Conservation (phyloP, 441 rosid genomes). For the Flueggea neowawraea region DNA sequence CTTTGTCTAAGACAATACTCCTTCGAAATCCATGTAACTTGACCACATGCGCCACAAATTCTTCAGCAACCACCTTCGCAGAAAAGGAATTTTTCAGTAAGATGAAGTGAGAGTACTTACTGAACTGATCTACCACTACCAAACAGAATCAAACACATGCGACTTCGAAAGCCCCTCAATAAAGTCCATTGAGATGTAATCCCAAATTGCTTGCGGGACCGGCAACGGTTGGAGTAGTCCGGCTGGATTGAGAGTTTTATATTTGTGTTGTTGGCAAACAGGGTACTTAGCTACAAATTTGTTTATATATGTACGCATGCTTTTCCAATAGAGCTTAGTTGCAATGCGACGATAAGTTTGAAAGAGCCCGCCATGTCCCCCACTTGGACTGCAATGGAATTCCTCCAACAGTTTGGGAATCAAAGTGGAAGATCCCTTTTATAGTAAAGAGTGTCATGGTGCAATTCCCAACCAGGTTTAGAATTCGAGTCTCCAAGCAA, state of each 20-base stretch:
- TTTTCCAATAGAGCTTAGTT: no score
- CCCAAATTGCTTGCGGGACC: not conserved
- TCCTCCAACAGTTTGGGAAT: no score
- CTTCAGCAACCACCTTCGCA: not conserved
- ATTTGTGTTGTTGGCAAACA: no score
- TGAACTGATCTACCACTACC: not conserved
- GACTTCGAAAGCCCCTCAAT: not conserved
- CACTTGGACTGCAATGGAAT: no score
- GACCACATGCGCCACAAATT: not conserved
- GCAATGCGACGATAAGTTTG: no score
- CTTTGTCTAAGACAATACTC: not conserved
- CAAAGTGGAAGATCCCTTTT: no score
- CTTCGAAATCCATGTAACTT: not conserved
- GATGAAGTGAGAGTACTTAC: not conserved
- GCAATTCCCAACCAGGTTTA: no score
- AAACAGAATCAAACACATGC: not conserved
- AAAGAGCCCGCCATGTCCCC: no score
- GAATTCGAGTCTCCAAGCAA: no score
- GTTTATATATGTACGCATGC: no score
- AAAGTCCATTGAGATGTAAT: not conserved
- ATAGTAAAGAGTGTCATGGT: no score
- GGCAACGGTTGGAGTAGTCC: not conserved
- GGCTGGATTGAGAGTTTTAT: not conserved
- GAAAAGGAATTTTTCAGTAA: not conserved
- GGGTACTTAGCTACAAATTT: no score